Conservation (phyloP, 139 green algal species). For the Chlamydomonas sphaeroides region DNA sequence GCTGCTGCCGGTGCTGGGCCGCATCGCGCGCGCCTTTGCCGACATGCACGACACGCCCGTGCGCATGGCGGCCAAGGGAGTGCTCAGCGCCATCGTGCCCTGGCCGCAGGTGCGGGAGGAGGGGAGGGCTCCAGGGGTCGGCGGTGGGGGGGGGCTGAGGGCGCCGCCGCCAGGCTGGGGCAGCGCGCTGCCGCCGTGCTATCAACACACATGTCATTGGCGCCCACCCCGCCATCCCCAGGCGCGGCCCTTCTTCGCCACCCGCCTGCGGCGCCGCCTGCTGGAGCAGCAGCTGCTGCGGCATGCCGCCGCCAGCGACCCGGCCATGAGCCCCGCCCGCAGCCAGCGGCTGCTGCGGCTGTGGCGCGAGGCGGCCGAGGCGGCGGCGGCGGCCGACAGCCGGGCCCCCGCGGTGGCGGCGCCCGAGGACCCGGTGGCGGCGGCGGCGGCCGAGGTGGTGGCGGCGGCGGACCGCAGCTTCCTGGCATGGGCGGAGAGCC, state of each 20-base stretch:
- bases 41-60: constrained; percentile 97
- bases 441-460: neutral
- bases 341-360: constrained; percentile 22
- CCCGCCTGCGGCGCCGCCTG: constrained; percentile 78
- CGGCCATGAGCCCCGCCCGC: constrained; percentile 10
- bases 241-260: constrained; percentile 86
- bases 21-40: constrained; percentile 89
- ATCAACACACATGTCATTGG: too few relatives aligned
- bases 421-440: neutral
- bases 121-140: too few relatives aligned
- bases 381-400: neutral
- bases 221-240: too few relatives aligned
- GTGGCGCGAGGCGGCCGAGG: constrained; percentile 17
- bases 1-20: constrained; percentile 87
- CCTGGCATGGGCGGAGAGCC: constrained; percentile 78
- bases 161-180: too few relatives aligned
- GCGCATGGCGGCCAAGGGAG: constrained; percentile 88
- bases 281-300: constrained; percentile 72
- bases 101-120: too few relatives aligned
- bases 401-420: neutral
- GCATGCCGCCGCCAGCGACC: constrained; percentile 65
- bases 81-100: constrained; percentile 31
- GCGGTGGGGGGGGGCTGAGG: too few relatives aligned
- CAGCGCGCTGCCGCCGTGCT: too few relatives aligned
- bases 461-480: constrained; percentile 63